These are phyloP conservation scores for Candida sp. DNA, from an alignment of 1,139 yeast genomes.

Conservation along the genomic window DNA sequence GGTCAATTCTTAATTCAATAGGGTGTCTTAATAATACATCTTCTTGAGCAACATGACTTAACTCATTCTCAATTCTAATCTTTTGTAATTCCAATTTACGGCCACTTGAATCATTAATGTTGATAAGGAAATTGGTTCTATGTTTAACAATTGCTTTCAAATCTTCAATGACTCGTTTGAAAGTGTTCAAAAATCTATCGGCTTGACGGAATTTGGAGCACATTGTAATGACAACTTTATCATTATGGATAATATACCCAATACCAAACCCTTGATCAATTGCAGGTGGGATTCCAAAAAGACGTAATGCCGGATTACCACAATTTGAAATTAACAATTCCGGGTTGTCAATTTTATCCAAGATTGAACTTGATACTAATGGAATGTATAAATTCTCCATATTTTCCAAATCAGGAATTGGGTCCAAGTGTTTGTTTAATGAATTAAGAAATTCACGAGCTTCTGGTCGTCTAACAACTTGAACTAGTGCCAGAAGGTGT, in stretches of 20 bases:
- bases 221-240: slow-evolving; percentile 54
- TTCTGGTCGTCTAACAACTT: slow-evolving; percentile 31
- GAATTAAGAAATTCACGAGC: slow-evolving; percentile 39
- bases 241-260: slow-evolving; percentile 71
- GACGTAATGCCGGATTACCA: slow-evolving; percentile 72
- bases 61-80: slow-evolving; percentile 33
- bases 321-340: slow-evolving; percentile 54
- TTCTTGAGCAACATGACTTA: slow-evolving; percentile 25
- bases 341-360: slow-evolving; percentile 39
- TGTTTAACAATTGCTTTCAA: slow-evolving; percentile 44
- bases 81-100: slow-evolving; percentile 34
- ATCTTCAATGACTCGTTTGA: slow-evolving; percentile 57
- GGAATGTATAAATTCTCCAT: slow-evolving; percentile 31
- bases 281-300: slow-evolving; percentile 78
- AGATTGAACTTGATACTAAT: slow-evolving; percentile 57
- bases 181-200: slow-evolving; percentile 59
- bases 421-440: slow-evolving; percentile 29
- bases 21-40: slow-evolving; percentile 35
- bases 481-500: slow-evolving; percentile 62
- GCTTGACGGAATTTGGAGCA: slow-evolving; percentile 77
- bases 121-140: slow-evolving; percentile 31
- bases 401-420: slow-evolving; percentile 18
- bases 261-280: slow-evolving; percentile 73
- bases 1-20: slow-evolving; percentile 25
- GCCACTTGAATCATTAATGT: slow-evolving; percentile 30